Conservation (phyloP, 1,284 basidiomycete species). For the Cutaneotrichosporon mucoides region DNA sequence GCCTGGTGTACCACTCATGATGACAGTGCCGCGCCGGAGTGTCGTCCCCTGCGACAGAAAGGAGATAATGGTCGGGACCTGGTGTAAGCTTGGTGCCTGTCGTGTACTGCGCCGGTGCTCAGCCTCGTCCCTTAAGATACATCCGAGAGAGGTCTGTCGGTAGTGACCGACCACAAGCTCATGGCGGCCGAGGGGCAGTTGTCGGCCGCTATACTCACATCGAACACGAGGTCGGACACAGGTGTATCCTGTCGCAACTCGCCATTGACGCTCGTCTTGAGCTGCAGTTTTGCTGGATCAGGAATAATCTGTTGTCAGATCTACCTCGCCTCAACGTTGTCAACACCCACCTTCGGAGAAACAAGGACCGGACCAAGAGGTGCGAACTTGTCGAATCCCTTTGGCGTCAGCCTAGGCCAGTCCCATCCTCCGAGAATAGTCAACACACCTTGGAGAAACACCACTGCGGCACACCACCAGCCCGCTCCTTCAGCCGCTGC, state of each 20-base stretch:
- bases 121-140: too few species aligned
- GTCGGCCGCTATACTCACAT: too few species aligned
- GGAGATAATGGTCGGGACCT: slow-evolving; percentile 50
- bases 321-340: too few species aligned
- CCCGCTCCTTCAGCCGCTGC: slow-evolving; percentile 19
- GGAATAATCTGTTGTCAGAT: slow-evolving; percentile 13
- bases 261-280: slow-evolving; percentile 20
- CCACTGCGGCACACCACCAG: slow-evolving; percentile 26
- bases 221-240: slow-evolving; percentile 19
- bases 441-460: slow-evolving; percentile 18
- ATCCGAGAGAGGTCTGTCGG: too few species aligned
- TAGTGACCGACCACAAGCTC: too few species aligned
- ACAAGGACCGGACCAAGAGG: slow-evolving; percentile 74
- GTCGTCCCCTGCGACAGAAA: slow-evolving; percentile 80
- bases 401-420: too few species aligned
- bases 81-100: not conserved
- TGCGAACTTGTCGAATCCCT: slow-evolving; percentile 30
- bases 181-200: too few species aligned
- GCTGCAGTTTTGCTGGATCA: slow-evolving; percentile 13
- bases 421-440: not conserved
- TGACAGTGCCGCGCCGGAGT: slow-evolving; percentile 70
- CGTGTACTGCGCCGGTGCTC: too few species aligned
- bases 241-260: slow-evolving; percentile 16
- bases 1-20: slow-evolving; percentile 68
- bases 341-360: slow-evolving; percentile 42